Evolutionary conservation across 2,329 filamentous ascomycete species (phyloP).

Genomic region (Botrytis byssoidea): DNA sequence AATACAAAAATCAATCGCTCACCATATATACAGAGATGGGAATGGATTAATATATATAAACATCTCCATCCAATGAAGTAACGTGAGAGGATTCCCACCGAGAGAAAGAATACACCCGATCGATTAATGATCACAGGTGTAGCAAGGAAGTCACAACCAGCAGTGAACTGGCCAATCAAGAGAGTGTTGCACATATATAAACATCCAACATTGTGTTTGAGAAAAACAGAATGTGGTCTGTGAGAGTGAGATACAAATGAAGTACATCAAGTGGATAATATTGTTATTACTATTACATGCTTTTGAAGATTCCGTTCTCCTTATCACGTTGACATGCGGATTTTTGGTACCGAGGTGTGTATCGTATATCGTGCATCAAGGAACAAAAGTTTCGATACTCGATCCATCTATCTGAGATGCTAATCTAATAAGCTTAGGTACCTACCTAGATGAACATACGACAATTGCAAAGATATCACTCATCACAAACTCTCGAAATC

Average conservation of each 20-base stretch:
- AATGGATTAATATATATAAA: background rate
- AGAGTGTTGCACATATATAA: slow-evolving; percentile 2
- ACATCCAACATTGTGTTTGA: background rate
- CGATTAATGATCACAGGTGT: too few relatives aligned
- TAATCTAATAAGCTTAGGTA: too few relatives aligned
- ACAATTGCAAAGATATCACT: too few relatives aligned
- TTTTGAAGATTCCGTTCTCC: background rate
- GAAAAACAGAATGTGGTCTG: background rate
- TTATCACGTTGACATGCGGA: too few relatives aligned
- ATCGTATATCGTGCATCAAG: too few relatives aligned
- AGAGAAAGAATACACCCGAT: background rate
- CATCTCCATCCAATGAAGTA: background rate
- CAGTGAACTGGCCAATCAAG: slow-evolving; percentile 5
- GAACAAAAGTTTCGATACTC: too few relatives aligned
- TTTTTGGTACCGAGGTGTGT: too few relatives aligned
- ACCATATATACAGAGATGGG: background rate
- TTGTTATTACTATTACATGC: background rate
- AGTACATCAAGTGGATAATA: background rate
- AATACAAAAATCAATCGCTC: background rate
- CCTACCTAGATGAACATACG: too few relatives aligned
- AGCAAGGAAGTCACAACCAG: background rate
- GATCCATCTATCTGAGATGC: too few relatives aligned
- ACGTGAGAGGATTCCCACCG: background rate
- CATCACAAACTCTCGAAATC: too few relatives aligned
- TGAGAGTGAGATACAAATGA: background rate